Base-by-base conservation (phyloP, 2,329 filamentous ascomycete genomes). In the Rhytidhysteron rufulum region DNA sequence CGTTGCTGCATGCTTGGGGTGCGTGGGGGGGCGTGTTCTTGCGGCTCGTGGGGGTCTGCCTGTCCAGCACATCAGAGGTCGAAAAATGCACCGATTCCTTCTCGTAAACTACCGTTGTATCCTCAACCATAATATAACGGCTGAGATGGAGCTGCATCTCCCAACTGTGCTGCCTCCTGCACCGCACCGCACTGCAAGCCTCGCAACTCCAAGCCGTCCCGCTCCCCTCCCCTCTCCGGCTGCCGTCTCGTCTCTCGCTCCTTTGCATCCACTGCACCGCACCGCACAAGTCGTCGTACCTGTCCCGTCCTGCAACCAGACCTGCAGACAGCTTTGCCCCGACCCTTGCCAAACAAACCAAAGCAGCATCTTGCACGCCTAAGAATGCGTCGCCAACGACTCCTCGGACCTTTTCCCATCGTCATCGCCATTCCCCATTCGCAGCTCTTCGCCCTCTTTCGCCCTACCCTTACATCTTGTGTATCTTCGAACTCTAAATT, bases 51-150 rank as follows among this genome's bases (percentile, higher is more conserved):
- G 24, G 24, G 7, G 24, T 7, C 13, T 7, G 24, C 13, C 24
- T 7, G 24, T 13, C 8, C 24, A 27, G 24, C 19, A 20, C 33
- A 13, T 4, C 11, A 17, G 24, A 20, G 21, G n/a, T n/a, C n/a
- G n/a, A n/a, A 35, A 35, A 4, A 19, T 15, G 5, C 31, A 33
- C n/a, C 19, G 18, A 27, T 22, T 17, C 15, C 33, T 35, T 35
- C 33, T 35, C 33, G 33, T 35, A 35, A 35, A 35, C 20, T 18
- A 18, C 17, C 10, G 31, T 10, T n/a, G n/a, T 18, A 33, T 18
- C 20, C 17, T 33, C 31, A n/a, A 33, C 11, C 17, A 29, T n/a
- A 9, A n/a, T 29, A 9, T 9, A n/a, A 29, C 25, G 25, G 9
- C 8, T 29, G 9, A n/a, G n/a, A n/a, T n/a, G 11, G 30, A 32